Evolutionary conservation across 164 flowering plant species (phyloP), one percentile per base, ranked within the genome.

Genomic region (Cinnamomum chago): DNA sequence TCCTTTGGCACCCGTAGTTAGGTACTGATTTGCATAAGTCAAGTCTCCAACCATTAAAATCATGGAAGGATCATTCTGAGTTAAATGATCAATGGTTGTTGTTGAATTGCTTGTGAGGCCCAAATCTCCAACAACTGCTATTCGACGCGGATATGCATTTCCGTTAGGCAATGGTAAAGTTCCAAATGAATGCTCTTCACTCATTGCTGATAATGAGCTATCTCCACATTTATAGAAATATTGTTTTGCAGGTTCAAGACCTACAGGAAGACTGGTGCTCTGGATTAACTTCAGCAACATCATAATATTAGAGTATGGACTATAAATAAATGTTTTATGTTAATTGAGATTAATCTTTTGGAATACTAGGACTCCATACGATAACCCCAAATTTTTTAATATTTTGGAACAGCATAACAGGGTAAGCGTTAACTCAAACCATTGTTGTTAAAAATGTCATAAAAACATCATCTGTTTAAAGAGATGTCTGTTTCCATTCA

Each of bases 181-280:
- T 76, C 87, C 83, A 79, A 94, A 90, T 13, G 72, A 55, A 70
- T 76, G 83, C 80, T 88, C 94, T 67, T 86, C 80, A 68, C 98
- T 94, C 91, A 90, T 85, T 30, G 96, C 96, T 28, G 83, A 82
- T 70, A 90, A 66, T n/a, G 93, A 85, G 84, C 90, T 89, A 79
- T 94, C 98, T 67, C 98, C 98, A 77, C 97, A 92, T 82, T 78
- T 88, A 82, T 90, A 94, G 78, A 84, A 90, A 73, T 94, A 94
- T 69, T 69, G 88, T 23, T 84, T 83, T 58, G 84, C 86, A 64
- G 93, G 92, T 74, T 94, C 87, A 76, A 94, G 93, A 62, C 88
- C 98, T 92, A 60, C 83, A 81, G 50, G 12, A 67, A 40, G 55
- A 70, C 6, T 22, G 20, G 13, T 55, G 20, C 3, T 12, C 20